A percentile compares a stretch with the other conserved stretches of the same genome.
Conservation (phyloP, 805 yeast species). For the Kuraishia piskuri region DNA sequence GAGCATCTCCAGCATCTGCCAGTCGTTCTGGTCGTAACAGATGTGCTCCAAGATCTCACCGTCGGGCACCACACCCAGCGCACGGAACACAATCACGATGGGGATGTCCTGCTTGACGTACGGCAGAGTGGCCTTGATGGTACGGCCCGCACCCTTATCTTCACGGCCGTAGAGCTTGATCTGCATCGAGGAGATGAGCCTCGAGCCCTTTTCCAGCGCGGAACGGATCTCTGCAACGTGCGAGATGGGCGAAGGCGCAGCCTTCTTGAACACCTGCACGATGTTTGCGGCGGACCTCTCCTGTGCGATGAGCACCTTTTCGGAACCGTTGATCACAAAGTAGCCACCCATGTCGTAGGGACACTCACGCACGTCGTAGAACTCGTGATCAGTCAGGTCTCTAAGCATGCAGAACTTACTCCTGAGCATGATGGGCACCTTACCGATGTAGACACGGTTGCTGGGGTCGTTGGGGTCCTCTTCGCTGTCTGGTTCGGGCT, state of each 20-base stretch:
- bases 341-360: slow-evolving; percentile 99
- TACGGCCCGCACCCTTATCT: slow-evolving; percentile 60
- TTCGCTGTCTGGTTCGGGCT: slow-evolving; percentile 35
- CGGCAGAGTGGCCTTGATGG: slow-evolving; percentile 93
- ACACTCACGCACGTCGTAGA: slow-evolving; percentile 94
- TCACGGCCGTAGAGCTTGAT: slow-evolving; percentile 84
- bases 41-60: slow-evolving; percentile 98
- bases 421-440: slow-evolving; percentile 95
- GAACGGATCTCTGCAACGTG: slow-evolving; percentile 96
- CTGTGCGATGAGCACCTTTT: slow-evolving; percentile 96
- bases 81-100: slow-evolving; percentile 93
- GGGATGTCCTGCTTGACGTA: slow-evolving; percentile 96
- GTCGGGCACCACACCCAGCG: slow-evolving; percentile 96
- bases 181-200: slow-evolving; percentile 89
- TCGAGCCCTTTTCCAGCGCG: slow-evolving; percentile 94
- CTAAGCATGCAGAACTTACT: slow-evolving; percentile 92
- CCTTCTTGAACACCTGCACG: slow-evolving; percentile 95
- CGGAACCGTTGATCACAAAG: slow-evolving; percentile 96
- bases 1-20: slow-evolving; percentile 99
- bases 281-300: slow-evolving; percentile 98
- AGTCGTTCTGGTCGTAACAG: slow-evolving; percentile 94
- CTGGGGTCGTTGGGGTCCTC: slow-evolving; percentile 59
- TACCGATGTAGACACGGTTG: slow-evolving; percentile 81
- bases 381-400: slow-evolving; percentile 85
- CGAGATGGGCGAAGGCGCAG: slow-evolving; percentile 94